Evolutionary conservation across 768 basidiomycete species (phyloP), one percentile per base, ranked within the genome.

Genomic region (Glaciozyma martinii): DNA sequence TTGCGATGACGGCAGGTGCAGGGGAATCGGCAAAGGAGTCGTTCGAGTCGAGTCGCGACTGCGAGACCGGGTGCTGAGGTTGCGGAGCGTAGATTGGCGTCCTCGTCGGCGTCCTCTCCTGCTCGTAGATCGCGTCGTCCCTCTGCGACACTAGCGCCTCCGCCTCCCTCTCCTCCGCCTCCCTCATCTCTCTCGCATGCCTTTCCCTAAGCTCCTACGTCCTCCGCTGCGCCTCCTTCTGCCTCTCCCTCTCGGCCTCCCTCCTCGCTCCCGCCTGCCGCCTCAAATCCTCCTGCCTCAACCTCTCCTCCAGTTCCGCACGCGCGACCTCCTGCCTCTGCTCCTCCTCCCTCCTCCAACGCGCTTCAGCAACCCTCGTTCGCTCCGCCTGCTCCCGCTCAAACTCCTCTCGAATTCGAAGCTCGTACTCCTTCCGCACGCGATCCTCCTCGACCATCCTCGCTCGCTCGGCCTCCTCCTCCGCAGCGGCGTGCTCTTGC

Each of bases 391-490:
- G 53, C 32, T 61, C 54, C 40, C 46, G 46, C 7, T 47, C 46
- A 23, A 8, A 19, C 27, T 50, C 53, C 25, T 61, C 59, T 9
- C 56, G 23, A 25, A 57, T 52, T 12, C 67, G 32, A 1, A 44
- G 43, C 42, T 68, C 60, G 19, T 55, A 52, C 12, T 61, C 67
- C 25, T 49, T 60, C 0, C 63, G 44, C 32, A 58, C 52, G 2
- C 67, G 49, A 37, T 61, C 47, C 59, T 64, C 43, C 56, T 46
- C 37, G 37, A 16, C 23, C 30, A n/a, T 42, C 6, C 58, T 46
- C 55, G 61, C 58, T 55, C 42, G 30, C 30, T 68, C 64, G 47
- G 62, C 67, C 58, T 68, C 67, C 12, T 33, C 33, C 37, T 68
- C 61, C 0, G 25, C 61, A 1, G 49, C 53, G 13, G 54, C 23